A percentile compares a stretch with the other conserved stretches of the same genome.
phyloP scores from a whole-genome alignment of 345 rosid genomes.

The Sapria himalayana region DNA sequence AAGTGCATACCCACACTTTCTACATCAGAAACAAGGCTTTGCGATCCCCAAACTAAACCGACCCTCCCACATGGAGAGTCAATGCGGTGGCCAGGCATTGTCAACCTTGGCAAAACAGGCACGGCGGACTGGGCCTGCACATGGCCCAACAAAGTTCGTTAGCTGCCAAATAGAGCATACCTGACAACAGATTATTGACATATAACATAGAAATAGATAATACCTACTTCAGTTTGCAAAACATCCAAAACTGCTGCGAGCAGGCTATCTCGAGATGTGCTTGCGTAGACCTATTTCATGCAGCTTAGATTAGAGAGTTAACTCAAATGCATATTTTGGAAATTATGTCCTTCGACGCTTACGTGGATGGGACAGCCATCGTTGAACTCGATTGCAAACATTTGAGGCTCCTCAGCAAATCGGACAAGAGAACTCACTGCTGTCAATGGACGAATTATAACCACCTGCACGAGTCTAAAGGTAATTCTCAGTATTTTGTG shows the following conservation, averaged over 20 bases:
- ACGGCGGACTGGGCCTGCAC: conserved; percentile 69
- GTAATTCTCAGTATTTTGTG: conserved; percentile 46
- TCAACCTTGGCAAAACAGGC: conserved; percentile 82
- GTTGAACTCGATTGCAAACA: conserved; percentile 87
- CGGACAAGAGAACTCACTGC: conserved; percentile 80
- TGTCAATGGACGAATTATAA: conserved; percentile 80
- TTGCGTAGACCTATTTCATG: conserved; percentile 54
- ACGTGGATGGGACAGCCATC: conserved; percentile 97
- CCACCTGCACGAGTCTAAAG: conserved; percentile 97
- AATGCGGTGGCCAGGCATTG: conserved; percentile 97
- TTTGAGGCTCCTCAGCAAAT: conserved; percentile 98
- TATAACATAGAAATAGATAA: too few species aligned
- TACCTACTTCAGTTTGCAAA: conserved; percentile 86
- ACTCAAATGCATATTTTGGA: conserved; percentile 6
- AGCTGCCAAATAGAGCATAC: too few species aligned
- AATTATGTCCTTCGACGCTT: conserved; percentile 14
- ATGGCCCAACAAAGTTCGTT: too few species aligned
- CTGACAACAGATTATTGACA: too few species aligned
- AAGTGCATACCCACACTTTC: conserved; percentile 67
- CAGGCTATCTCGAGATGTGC: conserved; percentile 88
- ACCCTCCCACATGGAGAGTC: conserved; percentile 98
- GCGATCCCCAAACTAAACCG: conserved; percentile 26
- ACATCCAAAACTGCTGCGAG: conserved; percentile 95
- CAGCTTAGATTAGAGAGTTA: conserved; percentile 12
- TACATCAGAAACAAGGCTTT: conserved; percentile 33